These are phyloP conservation scores for Priceomyces fermenticarens DNA, from an alignment of 805 yeast genomes.

Conservation along the genomic window DNA sequence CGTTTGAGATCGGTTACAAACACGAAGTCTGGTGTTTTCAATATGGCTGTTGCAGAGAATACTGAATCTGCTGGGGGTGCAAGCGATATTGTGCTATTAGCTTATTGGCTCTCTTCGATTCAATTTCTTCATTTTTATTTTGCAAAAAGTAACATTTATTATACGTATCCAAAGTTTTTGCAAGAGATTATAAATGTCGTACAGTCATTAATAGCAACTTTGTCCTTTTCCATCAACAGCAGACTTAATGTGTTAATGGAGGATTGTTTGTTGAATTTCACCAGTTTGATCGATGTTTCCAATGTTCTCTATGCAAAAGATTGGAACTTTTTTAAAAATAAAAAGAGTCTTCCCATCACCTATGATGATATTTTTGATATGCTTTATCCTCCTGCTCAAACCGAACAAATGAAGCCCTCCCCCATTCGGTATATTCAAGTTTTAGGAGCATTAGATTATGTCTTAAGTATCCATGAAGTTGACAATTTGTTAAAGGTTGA, in stretches of 20 bases:
- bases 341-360: slow-evolving; percentile 43
- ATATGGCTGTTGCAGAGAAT: slow-evolving; percentile 33
- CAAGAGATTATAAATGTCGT: slow-evolving; percentile 61
- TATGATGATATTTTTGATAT: slow-evolving; percentile 73
- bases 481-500: slow-evolving; percentile 78
- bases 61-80: slow-evolving; percentile 27
- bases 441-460: slow-evolving; percentile 83
- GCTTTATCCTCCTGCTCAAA: slow-evolving; percentile 81
- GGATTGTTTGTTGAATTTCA: slow-evolving; percentile 68
- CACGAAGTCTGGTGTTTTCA: slow-evolving; percentile 58
- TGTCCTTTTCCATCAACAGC: slow-evolving; percentile 63
- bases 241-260: slow-evolving; percentile 58
- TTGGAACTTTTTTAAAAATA: slow-evolving; percentile 51
- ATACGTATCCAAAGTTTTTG: slow-evolving; percentile 52
- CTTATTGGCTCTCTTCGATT: slow-evolving; percentile 86
- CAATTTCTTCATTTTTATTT: slow-evolving; percentile 78
- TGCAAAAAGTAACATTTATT: slow-evolving; percentile 58
- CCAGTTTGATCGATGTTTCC: slow-evolving; percentile 79
- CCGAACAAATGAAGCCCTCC: slow-evolving; percentile 80
- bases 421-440: slow-evolving; percentile 84
- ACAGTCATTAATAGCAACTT: slow-evolving; percentile 62
- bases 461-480: slow-evolving; percentile 75
- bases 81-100: slow-evolving; percentile 66
- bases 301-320: slow-evolving; percentile 72
- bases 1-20: slow-evolving; percentile 59